Evolutionary conservation across 805 yeast genomes (phyloP).

Genomic region (Candida dendrica): DNA sequence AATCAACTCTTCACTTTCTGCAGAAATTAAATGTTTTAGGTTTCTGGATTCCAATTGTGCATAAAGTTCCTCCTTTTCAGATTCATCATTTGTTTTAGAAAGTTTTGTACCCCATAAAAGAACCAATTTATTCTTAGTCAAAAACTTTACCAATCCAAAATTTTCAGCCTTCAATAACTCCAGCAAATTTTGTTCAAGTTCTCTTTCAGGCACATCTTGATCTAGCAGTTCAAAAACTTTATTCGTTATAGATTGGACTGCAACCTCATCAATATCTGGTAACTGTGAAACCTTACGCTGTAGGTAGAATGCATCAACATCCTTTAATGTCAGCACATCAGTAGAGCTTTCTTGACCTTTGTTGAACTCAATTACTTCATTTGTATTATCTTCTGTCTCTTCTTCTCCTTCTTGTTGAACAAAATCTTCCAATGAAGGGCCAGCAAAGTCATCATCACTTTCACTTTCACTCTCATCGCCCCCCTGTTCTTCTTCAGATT

Average conservation of each 20-base stretch:
- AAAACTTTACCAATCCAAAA: slow-evolving; percentile 37
- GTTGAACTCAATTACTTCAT: slow-evolving; percentile 13
- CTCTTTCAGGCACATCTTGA: slow-evolving; percentile 27
- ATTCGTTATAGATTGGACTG: slow-evolving; percentile 31
- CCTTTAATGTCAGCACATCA: slow-evolving; percentile 24
- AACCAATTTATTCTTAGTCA: slow-evolving; percentile 43
- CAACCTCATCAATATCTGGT: slow-evolving; percentile 30
- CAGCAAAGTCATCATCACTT: slow-evolving; percentile 26
- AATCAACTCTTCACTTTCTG: slow-evolving; percentile 28
- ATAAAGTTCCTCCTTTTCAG: slow-evolving; percentile 28
- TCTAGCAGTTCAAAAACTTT: slow-evolving; percentile 34
- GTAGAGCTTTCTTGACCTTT: background rate
- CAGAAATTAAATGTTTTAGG: slow-evolving; percentile 28
- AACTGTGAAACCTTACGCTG: slow-evolving; percentile 38
- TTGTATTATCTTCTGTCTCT: slow-evolving; percentile 13
- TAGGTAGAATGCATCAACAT: slow-evolving; percentile 46
- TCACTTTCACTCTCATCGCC: slow-evolving; percentile 21
- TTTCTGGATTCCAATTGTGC: slow-evolving; percentile 39
- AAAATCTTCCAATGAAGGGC: slow-evolving; percentile 21
- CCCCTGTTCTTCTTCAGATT: slow-evolving; percentile 31
- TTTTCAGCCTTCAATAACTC: slow-evolving; percentile 46
- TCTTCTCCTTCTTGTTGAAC: slow-evolving; percentile 18
- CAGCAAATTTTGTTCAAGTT: slow-evolving; percentile 47
- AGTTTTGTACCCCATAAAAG: slow-evolving; percentile 50
- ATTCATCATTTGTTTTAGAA: slow-evolving; percentile 28